phyloP scores from a whole-genome alignment of 2,329 filamentous ascomycete species.

The Botrytis elliptica region DNA sequence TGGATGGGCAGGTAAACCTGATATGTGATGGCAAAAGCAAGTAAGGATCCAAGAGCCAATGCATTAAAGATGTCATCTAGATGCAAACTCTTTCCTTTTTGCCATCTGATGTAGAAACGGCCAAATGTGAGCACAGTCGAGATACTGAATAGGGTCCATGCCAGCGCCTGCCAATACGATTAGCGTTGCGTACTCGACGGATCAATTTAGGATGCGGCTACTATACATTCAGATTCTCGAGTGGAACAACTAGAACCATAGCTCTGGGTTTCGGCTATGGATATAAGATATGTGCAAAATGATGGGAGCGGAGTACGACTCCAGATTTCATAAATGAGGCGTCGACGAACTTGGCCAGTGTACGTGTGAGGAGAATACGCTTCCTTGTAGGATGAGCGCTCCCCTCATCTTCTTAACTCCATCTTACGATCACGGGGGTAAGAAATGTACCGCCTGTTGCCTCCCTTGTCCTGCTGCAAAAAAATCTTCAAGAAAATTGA shows the following conservation, averaged over 20 bases:
- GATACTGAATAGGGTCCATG: constrained; percentile 14
- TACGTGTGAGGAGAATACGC: background rate
- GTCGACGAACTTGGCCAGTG: background rate
- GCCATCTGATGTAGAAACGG: constrained; percentile 11
- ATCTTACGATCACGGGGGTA: background rate
- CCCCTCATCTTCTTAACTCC: background rate
- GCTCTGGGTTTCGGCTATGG: background rate
- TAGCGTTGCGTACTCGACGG: background rate
- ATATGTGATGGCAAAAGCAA: constrained; percentile 15
- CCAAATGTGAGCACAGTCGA: constrained; percentile 13
- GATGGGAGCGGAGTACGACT: background rate
- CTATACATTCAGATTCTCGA: constrained; percentile 7
- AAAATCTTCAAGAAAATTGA: background rate
- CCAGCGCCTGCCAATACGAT: constrained; percentile 6
- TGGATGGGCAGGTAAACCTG: constrained; percentile 7
- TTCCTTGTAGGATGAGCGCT: background rate
- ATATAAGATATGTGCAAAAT: background rate
- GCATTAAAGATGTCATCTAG: constrained; percentile 12
- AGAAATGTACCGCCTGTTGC: background rate
- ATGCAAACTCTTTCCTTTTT: background rate
- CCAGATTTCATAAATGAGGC: background rate
- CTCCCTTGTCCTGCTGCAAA: background rate
- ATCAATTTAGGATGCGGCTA: background rate
- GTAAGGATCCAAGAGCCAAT: constrained; percentile 8
- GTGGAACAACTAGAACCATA: constrained; percentile 14